Evolutionary conservation across 257 asterid genomes (phyloP), one percentile per base, ranked within the genome.

Genomic region (Ophiorrhiza pumila): DNA sequence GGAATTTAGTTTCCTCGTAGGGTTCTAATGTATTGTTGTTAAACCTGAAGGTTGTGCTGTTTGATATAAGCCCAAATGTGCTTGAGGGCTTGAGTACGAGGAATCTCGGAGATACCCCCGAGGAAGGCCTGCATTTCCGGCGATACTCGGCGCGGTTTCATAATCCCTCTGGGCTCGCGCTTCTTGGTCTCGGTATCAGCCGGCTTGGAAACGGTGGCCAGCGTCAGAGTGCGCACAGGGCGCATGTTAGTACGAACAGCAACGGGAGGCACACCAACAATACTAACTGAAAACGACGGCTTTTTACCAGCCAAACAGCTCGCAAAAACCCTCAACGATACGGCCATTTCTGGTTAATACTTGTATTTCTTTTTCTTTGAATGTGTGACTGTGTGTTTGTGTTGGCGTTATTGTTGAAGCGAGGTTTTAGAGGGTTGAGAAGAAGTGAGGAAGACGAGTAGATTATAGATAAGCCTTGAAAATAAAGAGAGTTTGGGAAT

Each of bases 81-180:
- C 79, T 87, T 87, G 50, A 89, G 90, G 11, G 84, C 91, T 71
- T 88, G 88, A 57, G 97, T 88, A 34, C 96, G 91, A 13, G 96
- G 87, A 67, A 91, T 84, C 85, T 91, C 98, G 35, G 93, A 11
- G 12, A 85, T 84, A 17, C 96, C 96, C 22, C 96, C 98, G 57
- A 91, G 90, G 75, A 93, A 91, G n/a, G 86, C 90, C 84, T 82
- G 94, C 96, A 91, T 89, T 73, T 88, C 96, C 46, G 89, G 89
- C 14, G 98, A 89, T 3, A 94, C 96, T 0, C 80, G 83, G 63
- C 87, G 86, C 25, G 98, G 97, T 87, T 89, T 91, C 96, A 83
- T 87, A 72, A 91, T 87, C 11, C 98, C 96, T 74, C 95, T 80
- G 32, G 91, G 93, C 75, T 82, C 89, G 71, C 89, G 90, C 80